phyloP scores from a whole-genome alignment of 345 rosid species.

The Bretschneidera sinensis region DNA sequence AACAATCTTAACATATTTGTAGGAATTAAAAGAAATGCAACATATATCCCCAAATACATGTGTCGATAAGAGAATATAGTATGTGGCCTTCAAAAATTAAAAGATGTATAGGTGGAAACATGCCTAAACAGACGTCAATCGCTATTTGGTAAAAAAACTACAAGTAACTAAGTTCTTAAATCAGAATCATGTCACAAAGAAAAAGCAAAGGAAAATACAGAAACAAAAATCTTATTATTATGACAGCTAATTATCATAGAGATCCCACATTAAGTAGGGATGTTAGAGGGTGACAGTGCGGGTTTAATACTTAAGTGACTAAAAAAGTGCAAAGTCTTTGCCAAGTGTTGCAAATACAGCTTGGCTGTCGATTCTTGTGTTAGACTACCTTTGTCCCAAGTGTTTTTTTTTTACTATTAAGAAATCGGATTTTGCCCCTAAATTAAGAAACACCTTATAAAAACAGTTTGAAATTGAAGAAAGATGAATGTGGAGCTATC shows the following conservation, averaged over 20 bases:
- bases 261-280: conserved; percentile 24
- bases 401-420: conserved; percentile 11
- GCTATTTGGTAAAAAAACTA: no score
- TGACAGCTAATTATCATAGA: conserved; percentile 54
- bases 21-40: no score
- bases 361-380: conserved; percentile 63
- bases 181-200: no score
- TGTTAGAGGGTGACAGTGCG: conserved; percentile 17
- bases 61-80: no score
- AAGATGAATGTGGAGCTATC: conserved; percentile 31
- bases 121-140: no score
- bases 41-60: no score
- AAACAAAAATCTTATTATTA: conserved; percentile 46
- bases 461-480: conserved; percentile 14
- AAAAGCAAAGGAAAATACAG: no score
- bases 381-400: conserved; percentile 38
- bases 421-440: conserved; percentile 38
- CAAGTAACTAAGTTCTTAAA: no score
- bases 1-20: no score
- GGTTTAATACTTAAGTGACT: no score
- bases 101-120: no score
- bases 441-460: conserved; percentile 48
- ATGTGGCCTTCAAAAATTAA: no score
- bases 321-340: conserved; percentile 8
- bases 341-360: conserved; percentile 29